Percentiles rank a stretch among this genome's conserved stretches.
Conservation (phyloP, 179 eudicot species). For the Monotropa hypopitys region DNA sequence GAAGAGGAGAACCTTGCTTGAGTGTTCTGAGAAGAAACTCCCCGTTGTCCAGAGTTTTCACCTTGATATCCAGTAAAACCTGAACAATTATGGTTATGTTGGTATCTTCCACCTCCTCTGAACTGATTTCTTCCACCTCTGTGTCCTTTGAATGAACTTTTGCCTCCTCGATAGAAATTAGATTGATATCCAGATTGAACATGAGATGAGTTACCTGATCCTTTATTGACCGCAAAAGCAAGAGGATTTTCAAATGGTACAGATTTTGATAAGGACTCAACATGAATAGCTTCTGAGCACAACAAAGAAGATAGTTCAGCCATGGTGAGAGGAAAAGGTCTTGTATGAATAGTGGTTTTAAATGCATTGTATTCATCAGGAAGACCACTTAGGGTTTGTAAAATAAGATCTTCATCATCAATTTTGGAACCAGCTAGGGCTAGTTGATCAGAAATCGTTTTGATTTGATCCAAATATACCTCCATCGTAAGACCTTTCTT, state of each 20-base stretch:
- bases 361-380: not conserved
- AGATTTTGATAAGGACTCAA: not conserved
- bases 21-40: too few species aligned
- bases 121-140: too few species aligned
- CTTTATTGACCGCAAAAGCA: not conserved
- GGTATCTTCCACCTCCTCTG: too few species aligned
- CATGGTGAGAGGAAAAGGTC: not conserved
- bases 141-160: too few species aligned
- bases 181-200: too few species aligned
- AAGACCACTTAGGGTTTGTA: not conserved
- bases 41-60: rapidly evolving
- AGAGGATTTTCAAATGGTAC: not conserved
- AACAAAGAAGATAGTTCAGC: not conserved
- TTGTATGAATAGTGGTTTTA: not conserved
- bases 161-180: too few species aligned
- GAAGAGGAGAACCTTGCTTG: not conserved
- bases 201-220: too few species aligned
- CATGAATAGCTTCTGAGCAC: not conserved
- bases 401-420: not conserved
- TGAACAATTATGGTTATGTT: too few species aligned
- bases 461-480: not conserved
- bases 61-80: not conserved
- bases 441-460: not conserved
- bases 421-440: not conserved
- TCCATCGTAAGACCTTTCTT: not conserved